These are phyloP conservation scores for Trichothecium sympodiale DNA, from an alignment of 2,329 filamentous ascomycete species.

Conservation along the genomic window DNA sequence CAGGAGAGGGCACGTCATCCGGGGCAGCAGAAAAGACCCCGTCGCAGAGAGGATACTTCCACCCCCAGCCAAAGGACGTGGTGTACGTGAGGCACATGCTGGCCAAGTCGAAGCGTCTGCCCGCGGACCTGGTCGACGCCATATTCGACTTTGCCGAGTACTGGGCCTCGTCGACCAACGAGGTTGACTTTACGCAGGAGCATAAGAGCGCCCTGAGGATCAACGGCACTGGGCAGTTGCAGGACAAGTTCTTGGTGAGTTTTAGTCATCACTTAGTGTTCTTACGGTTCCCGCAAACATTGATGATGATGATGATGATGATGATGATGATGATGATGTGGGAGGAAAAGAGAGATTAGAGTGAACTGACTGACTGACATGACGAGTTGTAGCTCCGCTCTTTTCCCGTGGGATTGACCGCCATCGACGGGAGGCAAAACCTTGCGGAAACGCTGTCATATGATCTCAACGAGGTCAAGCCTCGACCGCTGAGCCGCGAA, in stretches of 20 bases:
- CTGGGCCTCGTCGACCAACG: conserved; percentile 40
- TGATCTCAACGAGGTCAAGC: conserved; percentile 16
- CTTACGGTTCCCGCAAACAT: neutral
- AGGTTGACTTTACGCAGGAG: conserved; percentile 15
- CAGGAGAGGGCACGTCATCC: too few relatives aligned
- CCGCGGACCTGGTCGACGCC: conserved; percentile 42
- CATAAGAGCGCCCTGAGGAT: conserved; percentile 13
- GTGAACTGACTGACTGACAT: conserved; percentile 1
- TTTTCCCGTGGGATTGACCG: conserved; percentile 24
- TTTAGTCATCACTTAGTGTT: neutral
- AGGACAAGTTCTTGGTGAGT: conserved; percentile 24
- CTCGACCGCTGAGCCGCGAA: conserved; percentile 14
- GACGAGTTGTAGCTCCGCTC: conserved; percentile 21
- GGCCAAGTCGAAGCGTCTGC: conserved; percentile 29
- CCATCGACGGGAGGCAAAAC: conserved; percentile 13
- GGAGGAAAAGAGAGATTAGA: too few relatives aligned
- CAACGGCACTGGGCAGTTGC: conserved; percentile 9
- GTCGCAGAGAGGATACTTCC: conserved; percentile 6
- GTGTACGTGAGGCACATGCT: conserved; percentile 36
- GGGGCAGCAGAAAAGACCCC: too few relatives aligned
- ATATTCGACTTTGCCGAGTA: conserved; percentile 52
- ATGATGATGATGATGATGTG: too few relatives aligned
- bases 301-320: neutral
- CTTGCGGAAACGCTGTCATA: conserved; percentile 17
- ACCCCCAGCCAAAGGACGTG: conserved; percentile 37